These are phyloP conservation scores for Sclerotinia spermophila DNA, from an alignment of 2,329 filamentous ascomycete genomes.

Conservation along the genomic window DNA sequence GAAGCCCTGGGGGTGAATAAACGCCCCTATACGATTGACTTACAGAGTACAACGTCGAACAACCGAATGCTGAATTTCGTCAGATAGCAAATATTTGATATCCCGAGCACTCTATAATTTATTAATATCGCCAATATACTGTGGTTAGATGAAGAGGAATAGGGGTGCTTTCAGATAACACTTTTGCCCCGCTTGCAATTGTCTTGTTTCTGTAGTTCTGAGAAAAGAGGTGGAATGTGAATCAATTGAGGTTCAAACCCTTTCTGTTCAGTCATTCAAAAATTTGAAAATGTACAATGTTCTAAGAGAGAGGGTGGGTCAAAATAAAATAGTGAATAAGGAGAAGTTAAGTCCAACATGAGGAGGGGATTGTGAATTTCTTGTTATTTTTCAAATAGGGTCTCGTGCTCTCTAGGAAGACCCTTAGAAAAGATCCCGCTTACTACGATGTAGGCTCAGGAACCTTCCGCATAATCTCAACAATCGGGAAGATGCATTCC, in stretches of 20 bases:
- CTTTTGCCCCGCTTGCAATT: neutral
- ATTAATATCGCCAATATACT: neutral
- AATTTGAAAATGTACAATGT: neutral
- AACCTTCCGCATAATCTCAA: slow-evolving; percentile 13
- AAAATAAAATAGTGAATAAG: neutral
- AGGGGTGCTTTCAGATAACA: neutral
- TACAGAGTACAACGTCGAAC: neutral
- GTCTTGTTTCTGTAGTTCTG: neutral
- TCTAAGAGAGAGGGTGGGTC: neutral
- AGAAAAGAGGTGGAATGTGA: neutral
- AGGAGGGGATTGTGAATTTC: slow-evolving; percentile 3
- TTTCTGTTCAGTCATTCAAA: neutral
- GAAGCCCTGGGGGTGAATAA: neutral
- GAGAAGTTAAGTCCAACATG: neutral
- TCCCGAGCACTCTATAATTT: neutral
- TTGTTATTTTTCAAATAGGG: neutral
- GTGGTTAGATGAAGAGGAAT: neutral
- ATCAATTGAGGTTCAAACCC: neutral
- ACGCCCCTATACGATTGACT: neutral
- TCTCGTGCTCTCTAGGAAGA: slow-evolving; percentile 5
- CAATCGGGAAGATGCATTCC: neutral
- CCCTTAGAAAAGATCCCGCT: slow-evolving; percentile 3
- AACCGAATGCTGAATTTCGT: neutral
- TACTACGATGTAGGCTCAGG: neutral
- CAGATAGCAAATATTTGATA: neutral